Conservation (phyloP, 352 stramenopile genomes). For the Phytophthora sojae region DNA sequence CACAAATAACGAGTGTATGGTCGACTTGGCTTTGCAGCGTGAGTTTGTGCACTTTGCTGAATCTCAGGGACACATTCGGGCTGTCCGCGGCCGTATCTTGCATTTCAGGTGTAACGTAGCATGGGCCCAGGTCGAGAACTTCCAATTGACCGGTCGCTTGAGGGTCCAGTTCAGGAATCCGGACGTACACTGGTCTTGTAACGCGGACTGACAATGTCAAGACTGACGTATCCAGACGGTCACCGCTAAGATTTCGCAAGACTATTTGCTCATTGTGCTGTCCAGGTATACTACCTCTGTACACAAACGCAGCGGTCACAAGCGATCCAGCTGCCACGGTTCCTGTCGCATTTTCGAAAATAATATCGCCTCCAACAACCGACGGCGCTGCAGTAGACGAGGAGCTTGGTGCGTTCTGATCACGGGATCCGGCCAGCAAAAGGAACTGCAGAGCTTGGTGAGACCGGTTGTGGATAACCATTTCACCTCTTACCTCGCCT, state of each 20-base stretch:
- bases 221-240: constrained; percentile 78
- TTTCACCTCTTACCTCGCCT: constrained; percentile 57
- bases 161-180: constrained; percentile 83
- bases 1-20: constrained; percentile 75
- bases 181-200: constrained; percentile 84
- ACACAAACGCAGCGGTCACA: constrained; percentile 69
- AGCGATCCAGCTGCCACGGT: constrained; percentile 63
- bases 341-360: constrained; percentile 79
- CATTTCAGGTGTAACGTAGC: constrained; percentile 88
- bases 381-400: constrained; percentile 28
- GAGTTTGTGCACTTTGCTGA: constrained; percentile 90
- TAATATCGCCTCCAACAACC: constrained; percentile 63
- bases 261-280: constrained; percentile 84
- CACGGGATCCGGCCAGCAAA: constrained; percentile 61
- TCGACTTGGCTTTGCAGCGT: constrained; percentile 84
- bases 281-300: constrained; percentile 67
- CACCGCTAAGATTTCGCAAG: constrained; percentile 81
- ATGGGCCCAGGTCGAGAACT: constrained; percentile 78
- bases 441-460: constrained; percentile 77
- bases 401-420: constrained; percentile 32
- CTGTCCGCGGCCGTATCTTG: constrained; percentile 81
- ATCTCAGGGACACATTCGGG: constrained; percentile 77
- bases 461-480: constrained; percentile 78
- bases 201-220: constrained; percentile 74
- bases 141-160: constrained; percentile 78